phyloP scores from a whole-genome alignment of 2,329 filamentous ascomycete species.

The Aspergillus vadensis region DNA sequence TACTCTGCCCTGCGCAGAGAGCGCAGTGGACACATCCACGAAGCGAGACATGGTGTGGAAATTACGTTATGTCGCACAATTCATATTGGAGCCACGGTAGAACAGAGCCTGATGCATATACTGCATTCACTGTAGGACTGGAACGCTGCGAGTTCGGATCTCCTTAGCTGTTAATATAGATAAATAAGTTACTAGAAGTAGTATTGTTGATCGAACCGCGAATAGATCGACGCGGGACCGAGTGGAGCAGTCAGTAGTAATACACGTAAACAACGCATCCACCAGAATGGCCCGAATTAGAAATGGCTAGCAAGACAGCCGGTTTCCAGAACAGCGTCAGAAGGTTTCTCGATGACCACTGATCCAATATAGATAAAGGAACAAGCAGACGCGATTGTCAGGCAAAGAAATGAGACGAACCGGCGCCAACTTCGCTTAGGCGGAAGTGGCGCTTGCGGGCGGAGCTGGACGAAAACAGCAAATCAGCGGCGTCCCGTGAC shows the following conservation, averaged over 20 bases:
- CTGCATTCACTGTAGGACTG: neutral
- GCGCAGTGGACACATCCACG: slow-evolving; percentile 51
- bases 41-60: slow-evolving; percentile 38
- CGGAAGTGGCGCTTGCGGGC: slow-evolving; percentile 26
- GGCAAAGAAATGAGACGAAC: neutral
- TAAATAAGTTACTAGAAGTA: neutral
- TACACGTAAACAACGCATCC: neutral
- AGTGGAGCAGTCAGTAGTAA: neutral
- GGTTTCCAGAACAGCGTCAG: neutral
- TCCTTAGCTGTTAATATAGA: neutral
- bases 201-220: neutral
- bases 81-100: neutral
- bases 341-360: too few relatives aligned
- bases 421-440: slow-evolving; percentile 30
- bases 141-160: too few relatives aligned
- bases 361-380: neutral
- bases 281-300: neutral
- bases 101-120: neutral
- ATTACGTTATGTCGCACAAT: neutral
- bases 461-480: slow-evolving; percentile 24
- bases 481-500: slow-evolving; percentile 24
- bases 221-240: neutral
- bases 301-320: neutral
- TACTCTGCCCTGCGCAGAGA: slow-evolving; percentile 39
- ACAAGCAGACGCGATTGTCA: neutral